Evolutionary conservation across 2,329 filamentous ascomycete genomes (phyloP).

Genomic region (Stachybotrys chlorohalonatus): DNA sequence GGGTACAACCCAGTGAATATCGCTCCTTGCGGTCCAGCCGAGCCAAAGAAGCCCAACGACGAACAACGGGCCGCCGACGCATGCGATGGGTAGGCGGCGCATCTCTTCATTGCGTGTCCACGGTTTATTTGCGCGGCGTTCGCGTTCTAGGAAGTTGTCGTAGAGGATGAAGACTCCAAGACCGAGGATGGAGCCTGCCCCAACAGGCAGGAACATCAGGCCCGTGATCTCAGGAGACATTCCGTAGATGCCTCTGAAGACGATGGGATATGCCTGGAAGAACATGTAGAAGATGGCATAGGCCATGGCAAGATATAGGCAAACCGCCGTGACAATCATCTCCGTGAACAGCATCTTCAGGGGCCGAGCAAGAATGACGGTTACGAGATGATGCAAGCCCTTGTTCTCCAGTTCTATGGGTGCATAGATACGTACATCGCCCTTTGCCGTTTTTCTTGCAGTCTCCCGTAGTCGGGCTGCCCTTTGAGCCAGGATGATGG

Average conservation of each 20-base stretch:
- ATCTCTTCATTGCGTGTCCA: not conserved
- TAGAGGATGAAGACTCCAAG: not conserved
- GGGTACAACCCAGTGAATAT: not conserved
- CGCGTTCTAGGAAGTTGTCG: not conserved
- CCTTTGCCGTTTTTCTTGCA: not conserved
- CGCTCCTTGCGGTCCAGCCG: not conserved
- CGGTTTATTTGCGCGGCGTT: not conserved
- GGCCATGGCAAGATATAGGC: conserved; percentile 27
- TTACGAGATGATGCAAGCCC: conserved; percentile 2
- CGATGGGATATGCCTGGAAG: conserved; percentile 45
- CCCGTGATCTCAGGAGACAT: conserved; percentile 3
- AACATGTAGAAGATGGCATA: conserved; percentile 54
- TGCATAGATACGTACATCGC: not conserved
- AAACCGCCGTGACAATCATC: conserved; percentile 14
- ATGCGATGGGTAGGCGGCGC: not conserved
- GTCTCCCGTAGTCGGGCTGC: not conserved
- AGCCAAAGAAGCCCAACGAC: not conserved
- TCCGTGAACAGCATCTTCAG: conserved; percentile 37
- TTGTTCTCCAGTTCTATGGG: not conserved
- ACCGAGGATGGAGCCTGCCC: conserved; percentile 2
- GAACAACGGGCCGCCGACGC: not conserved
- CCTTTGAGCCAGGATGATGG: not conserved
- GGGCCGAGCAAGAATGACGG: conserved; percentile 1
- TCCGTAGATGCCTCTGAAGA: conserved; percentile 5
- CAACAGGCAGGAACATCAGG: conserved; percentile 5